phyloP scores from a whole-genome alignment of 805 yeast species.

The Saturnispora gosingensis region DNA sequence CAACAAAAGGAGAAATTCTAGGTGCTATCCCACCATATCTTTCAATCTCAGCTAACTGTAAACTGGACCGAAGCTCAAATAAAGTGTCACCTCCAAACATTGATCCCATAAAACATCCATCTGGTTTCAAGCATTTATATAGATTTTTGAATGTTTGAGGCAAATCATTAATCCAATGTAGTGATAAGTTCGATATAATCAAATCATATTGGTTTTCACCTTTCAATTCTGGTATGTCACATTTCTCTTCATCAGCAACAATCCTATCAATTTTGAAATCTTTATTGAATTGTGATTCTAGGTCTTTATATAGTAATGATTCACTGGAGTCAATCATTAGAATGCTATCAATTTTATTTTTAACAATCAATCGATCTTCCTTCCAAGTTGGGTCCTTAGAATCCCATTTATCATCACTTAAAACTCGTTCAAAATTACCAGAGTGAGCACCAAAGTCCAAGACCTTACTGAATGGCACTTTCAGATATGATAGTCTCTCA shows the following conservation, averaged over 20 bases:
- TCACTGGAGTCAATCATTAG: slow-evolving; percentile 60
- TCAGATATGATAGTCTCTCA: slow-evolving; percentile 66
- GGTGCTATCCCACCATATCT: slow-evolving; percentile 74
- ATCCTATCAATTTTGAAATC: slow-evolving; percentile 39
- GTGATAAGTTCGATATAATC: slow-evolving; percentile 58
- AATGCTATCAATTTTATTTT: slow-evolving; percentile 41
- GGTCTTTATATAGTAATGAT: slow-evolving; percentile 45
- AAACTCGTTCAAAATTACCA: slow-evolving; percentile 40
- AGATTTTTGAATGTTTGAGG: slow-evolving; percentile 53
- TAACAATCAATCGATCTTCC: slow-evolving; percentile 45
- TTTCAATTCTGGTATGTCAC: slow-evolving; percentile 34
- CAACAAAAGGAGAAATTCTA: slow-evolving; percentile 72
- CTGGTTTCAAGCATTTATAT: slow-evolving; percentile 56
- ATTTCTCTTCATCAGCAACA: slow-evolving; percentile 60
- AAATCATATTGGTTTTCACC: slow-evolving; percentile 47
- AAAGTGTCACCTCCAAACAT: slow-evolving; percentile 79
- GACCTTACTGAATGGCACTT: slow-evolving; percentile 49
- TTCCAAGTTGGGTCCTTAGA: slow-evolving; percentile 32
- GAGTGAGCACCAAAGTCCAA: slow-evolving; percentile 69
- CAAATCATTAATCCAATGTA: slow-evolving; percentile 86
- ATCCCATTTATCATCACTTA: slow-evolving; percentile 31
- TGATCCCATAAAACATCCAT: slow-evolving; percentile 74
- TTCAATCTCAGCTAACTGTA: slow-evolving; percentile 78
- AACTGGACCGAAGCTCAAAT: slow-evolving; percentile 70
- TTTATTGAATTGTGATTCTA: slow-evolving; percentile 34